Percentiles rank a stretch among this genome's conserved stretches.
These are phyloP conservation scores for Entelexis paramagnoliae DNA, from an alignment of 1,139 yeast genomes.

Conservation along the genomic window DNA sequence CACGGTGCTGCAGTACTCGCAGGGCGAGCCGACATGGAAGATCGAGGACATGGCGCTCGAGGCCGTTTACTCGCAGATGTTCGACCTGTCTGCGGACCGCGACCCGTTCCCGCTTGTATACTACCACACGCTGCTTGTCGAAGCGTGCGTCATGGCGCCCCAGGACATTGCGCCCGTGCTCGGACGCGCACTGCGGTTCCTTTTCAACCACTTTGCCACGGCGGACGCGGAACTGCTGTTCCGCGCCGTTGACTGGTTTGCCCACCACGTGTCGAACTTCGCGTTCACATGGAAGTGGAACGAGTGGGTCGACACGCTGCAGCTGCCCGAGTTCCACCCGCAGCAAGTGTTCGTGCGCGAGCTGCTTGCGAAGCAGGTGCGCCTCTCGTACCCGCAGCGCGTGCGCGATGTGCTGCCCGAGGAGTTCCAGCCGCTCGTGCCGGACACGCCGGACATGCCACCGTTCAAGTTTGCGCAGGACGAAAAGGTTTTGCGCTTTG, in stretches of 20 bases:
- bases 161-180: constrained; percentile 90
- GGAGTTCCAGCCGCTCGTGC: constrained; percentile 56
- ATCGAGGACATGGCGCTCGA: constrained; percentile 86
- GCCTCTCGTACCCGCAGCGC: constrained; percentile 61
- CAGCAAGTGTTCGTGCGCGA: constrained; percentile 64
- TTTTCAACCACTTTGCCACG: constrained; percentile 56
- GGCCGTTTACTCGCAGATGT: constrained; percentile 65
- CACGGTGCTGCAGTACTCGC: constrained; percentile 41
- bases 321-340: constrained; percentile 50
- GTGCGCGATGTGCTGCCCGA: constrained; percentile 67
- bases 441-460: constrained; percentile 39
- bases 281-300: constrained; percentile 98
- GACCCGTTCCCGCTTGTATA: constrained; percentile 62
- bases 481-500: constrained; percentile 30
- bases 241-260: constrained; percentile 82
- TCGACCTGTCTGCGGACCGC: constrained; percentile 39
- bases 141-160: constrained; percentile 78
- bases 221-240: constrained; percentile 68
- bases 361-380: constrained; percentile 70
- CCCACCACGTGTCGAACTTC: constrained; percentile 86
- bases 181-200: constrained; percentile 83
- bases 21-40: constrained; percentile 55
- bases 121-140: constrained; percentile 77
- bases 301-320: constrained; percentile 52
- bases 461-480: constrained; percentile 36